Evolutionary conservation across 768 basidiomycete species (phyloP).

Genomic region (Gloeophyllum trabeum): DNA sequence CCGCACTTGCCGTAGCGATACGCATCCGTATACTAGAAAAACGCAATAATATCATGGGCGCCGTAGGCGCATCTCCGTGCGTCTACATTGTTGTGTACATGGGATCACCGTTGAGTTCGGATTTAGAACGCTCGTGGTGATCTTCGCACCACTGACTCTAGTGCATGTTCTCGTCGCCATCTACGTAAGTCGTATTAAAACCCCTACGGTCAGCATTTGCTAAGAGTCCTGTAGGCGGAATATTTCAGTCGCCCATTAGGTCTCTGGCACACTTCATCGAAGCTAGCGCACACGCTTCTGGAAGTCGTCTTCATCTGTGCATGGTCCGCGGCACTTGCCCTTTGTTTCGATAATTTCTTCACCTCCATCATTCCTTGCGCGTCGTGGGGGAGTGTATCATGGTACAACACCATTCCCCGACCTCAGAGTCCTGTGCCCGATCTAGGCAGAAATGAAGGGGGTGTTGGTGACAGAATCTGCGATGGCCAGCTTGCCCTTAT

Average conservation of each 20-base stretch:
- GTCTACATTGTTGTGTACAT: slow-evolving; percentile 14
- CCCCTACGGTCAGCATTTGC: slow-evolving; percentile 7
- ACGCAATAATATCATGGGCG: slow-evolving; percentile 42
- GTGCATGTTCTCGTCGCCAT: slow-evolving; percentile 79
- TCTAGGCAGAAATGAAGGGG: slow-evolving; percentile 29
- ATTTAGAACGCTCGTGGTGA: slow-evolving; percentile 65
- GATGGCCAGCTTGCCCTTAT: slow-evolving; percentile 69
- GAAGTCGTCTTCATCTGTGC: slow-evolving; percentile 88
- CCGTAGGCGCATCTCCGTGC: slow-evolving; percentile 75
- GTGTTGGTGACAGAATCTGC: slow-evolving; percentile 52
- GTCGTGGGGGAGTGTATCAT: slow-evolving; percentile 41
- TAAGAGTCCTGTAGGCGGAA: slow-evolving; percentile 47
- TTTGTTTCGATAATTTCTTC: slow-evolving; percentile 88
- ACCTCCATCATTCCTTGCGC: slow-evolving; percentile 78
- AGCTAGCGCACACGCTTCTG: slow-evolving; percentile 76
- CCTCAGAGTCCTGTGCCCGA: slow-evolving; percentile 26
- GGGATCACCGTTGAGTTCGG: slow-evolving; percentile 1
- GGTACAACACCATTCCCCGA: slow-evolving; percentile 65
- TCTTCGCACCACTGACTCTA: slow-evolving; percentile 75
- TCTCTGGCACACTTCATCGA: slow-evolving; percentile 83
- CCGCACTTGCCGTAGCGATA: slow-evolving; percentile 72
- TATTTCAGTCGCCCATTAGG: slow-evolving; percentile 89
- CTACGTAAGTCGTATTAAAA: slow-evolving; percentile 44
- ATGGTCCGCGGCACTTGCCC: slow-evolving; percentile 86
- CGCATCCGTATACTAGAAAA: slow-evolving; percentile 54